Evolutionary conservation across 164 flowering plant species (phyloP), one percentile per base, ranked within the genome.

Genomic region (Malania oleifera): DNA sequence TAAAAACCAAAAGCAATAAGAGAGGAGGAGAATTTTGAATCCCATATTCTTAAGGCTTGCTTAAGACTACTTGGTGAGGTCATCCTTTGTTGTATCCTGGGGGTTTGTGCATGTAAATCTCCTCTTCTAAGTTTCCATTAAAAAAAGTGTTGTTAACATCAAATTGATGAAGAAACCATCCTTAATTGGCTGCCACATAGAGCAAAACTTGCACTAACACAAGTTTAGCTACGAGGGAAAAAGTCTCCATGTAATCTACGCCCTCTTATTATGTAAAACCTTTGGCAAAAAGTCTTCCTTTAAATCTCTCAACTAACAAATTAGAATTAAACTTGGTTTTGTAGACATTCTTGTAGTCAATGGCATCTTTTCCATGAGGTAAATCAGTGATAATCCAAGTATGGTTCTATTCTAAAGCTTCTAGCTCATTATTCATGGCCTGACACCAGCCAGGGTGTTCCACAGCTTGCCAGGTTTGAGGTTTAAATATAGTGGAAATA

Each of bases 371-470:
- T 44, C 23, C 23, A 20, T 4, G 48, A 44, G 15, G 8, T 17
- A 44, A 44, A 44, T 44, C 48, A 44, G 48, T 44, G 48, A 44
- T 4, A 44, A 44, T 44, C 48, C 48, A 17, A 44, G 48, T 20
- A 4, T 44, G 15, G 48, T 44, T 44, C 5, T 44, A 5, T 44
- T 44, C 48, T 44, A 44, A 44, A 13, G 3, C 12, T 44, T 4
- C 4, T 13, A 44, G 48, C 12, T 44, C 48, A 44, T 4, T 44
- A 13, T 44, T 44, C 48, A 44, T 44, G 48, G 48, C 48, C 12
- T 44, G n/a, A n/a, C n/a, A n/a, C n/a, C n/a, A 20, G 12, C 48
- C 48, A 44, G 5, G 15, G 48, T 44, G 48, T 44, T 44, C 5
- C 5, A 44, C 15, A 44, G 48, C 48, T 44, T 44, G 48, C 12